A percentile compares a stretch with the other conserved stretches of the same genome.
Conservation (phyloP, 1,284 basidiomycete species). For the Ustilago cynodontis region DNA sequence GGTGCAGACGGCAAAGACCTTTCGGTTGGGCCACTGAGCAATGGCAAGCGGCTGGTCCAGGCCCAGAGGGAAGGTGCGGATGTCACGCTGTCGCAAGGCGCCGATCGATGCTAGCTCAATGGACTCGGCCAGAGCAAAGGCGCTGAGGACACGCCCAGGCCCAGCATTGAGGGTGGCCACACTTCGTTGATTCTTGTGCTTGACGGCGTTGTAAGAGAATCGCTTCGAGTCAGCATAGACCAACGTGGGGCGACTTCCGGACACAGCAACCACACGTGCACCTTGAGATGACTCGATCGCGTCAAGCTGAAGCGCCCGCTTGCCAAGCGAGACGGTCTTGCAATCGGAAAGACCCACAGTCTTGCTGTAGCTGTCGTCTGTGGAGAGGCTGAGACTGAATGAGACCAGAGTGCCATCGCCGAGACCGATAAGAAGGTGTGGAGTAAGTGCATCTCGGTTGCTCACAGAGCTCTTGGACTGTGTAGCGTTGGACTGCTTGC, state of each 20-base stretch:
- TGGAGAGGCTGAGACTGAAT: conserved; percentile 71
- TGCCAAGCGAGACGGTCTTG: conserved; percentile 79
- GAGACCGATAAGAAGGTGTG: conserved; percentile 81
- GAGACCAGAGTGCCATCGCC: conserved; percentile 82
- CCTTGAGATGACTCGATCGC: conserved; percentile 49
- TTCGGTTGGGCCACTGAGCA: conserved; percentile 42
- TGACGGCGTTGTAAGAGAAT: conserved; percentile 64
- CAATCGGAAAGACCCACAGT: conserved; percentile 71
- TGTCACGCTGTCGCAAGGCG: conserved; percentile 63
- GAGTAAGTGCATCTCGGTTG: conserved; percentile 26
- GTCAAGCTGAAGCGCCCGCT: conserved; percentile 77
- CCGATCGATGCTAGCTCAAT: conserved; percentile 64
- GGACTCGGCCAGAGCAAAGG: conserved; percentile 42
- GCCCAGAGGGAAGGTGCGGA: conserved; percentile 67
- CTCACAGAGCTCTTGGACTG: conserved; percentile 16
- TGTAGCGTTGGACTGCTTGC: conserved; percentile 8
- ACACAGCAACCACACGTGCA: conserved; percentile 59
- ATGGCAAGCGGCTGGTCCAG: conserved; percentile 69
- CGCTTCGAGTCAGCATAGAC: conserved; percentile 58
- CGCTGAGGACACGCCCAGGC: conserved; percentile 30
- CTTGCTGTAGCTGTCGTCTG: conserved; percentile 33
- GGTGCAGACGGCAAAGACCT: conserved; percentile 47
- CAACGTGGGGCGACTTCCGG: conserved; percentile 66
- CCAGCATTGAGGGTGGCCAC: conserved; percentile 47
- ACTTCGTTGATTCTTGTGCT: conserved; percentile 53